Evolutionary conservation across 73 alveolate species (phyloP).

Genomic region (Tetrahymena elliotti): DNA sequence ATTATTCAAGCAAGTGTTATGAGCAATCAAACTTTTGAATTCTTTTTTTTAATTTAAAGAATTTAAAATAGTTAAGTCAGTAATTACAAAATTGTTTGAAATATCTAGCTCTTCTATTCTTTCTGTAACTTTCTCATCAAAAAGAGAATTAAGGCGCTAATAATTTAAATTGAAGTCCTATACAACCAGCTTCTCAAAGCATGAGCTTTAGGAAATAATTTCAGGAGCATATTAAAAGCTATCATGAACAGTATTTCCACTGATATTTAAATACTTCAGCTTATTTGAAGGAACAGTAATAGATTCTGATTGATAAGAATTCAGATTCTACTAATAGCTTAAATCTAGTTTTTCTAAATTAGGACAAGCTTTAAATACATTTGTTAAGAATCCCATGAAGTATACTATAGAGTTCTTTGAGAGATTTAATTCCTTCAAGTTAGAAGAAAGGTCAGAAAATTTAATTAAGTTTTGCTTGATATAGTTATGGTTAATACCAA

Average conservation of each 20-base stretch:
- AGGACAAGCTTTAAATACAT: neutral
- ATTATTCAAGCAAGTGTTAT: neutral
- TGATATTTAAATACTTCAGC: neutral
- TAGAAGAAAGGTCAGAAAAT: neutral
- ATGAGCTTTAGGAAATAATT: neutral
- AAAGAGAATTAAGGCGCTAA: neutral
- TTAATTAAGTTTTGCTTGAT: neutral
- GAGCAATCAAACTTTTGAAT: neutral
- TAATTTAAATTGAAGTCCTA: neutral
- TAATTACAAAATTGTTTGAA: neutral
- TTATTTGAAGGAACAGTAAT: neutral
- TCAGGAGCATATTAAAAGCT: neutral
- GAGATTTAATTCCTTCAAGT: neutral
- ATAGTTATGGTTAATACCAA: neutral
- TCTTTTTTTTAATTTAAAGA: neutral
- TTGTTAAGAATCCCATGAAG: neutral
- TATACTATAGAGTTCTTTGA: neutral
- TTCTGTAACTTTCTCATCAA: neutral
- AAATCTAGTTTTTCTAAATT: neutral
- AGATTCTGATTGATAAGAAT: neutral
- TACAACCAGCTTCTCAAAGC: neutral
- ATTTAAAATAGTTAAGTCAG: neutral
- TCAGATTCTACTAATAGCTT: neutral
- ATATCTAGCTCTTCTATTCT: neutral
- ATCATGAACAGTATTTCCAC: neutral